Evolutionary conservation across 1,284 basidiomycete genomes (phyloP).

Genomic region (Spongispora temasekensis): DNA sequence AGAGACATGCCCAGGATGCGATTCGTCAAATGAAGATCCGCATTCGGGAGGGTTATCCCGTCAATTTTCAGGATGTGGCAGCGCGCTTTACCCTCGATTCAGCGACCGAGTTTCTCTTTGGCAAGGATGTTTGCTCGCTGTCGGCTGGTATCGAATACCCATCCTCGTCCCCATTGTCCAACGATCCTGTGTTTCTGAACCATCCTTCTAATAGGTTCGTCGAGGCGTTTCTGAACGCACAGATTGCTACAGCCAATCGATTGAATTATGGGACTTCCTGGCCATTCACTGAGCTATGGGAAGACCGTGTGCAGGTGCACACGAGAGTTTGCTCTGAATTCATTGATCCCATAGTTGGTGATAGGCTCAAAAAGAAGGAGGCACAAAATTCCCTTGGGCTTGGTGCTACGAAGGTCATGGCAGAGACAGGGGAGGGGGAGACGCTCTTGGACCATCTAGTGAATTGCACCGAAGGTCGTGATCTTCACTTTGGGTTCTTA

Average conservation of each 20-base stretch:
- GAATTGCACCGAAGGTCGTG: conserved; percentile 29
- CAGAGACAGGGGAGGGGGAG: conserved; percentile 19
- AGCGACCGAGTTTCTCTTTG: conserved; percentile 54
- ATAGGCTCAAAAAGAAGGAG: conserved; percentile 28
- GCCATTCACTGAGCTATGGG: conserved; percentile 31
- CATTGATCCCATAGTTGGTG: conserved; percentile 33
- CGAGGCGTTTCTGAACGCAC: conserved; percentile 26
- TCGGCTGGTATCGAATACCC: conserved; percentile 40
- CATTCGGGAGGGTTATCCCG: conserved; percentile 42
- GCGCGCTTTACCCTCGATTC: conserved; percentile 50
- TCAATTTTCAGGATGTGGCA: conserved; percentile 54
- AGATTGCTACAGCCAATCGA: conserved; percentile 12
- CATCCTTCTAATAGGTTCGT: conserved; percentile 30
- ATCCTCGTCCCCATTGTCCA: conserved; percentile 21
- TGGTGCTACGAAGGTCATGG: not conserved
- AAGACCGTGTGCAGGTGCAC: conserved; percentile 17
- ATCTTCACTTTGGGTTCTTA: conserved; percentile 1
- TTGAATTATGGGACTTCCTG: conserved; percentile 23
- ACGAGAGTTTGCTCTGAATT: conserved; percentile 23
- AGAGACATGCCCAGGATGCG: conserved; percentile 45
- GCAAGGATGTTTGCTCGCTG: conserved; percentile 41
- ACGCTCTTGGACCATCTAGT: conserved; percentile 36
- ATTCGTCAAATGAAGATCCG: conserved; percentile 44
- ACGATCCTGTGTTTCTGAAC: conserved; percentile 13
- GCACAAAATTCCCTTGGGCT: conserved; percentile 5